phyloP scores from a whole-genome alignment of 139 green algal genomes.

The Axilococcus clingmanii region DNA sequence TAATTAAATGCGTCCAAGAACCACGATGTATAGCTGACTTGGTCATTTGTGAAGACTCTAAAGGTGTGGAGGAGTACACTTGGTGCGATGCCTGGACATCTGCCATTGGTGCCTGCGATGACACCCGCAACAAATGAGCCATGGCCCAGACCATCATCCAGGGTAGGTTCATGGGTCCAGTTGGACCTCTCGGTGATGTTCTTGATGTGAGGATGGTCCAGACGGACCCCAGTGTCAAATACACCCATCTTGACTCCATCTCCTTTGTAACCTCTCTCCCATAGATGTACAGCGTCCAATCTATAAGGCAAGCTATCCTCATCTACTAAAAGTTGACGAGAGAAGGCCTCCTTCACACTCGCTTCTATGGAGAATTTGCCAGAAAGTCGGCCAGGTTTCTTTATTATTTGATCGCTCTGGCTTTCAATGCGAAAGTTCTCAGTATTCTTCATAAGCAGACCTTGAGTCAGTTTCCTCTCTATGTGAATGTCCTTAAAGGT shows the following conservation, averaged over 20 bases:
- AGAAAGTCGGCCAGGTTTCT: slow-evolving; percentile 33
- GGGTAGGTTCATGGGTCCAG: slow-evolving; percentile 92
- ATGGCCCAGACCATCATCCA: slow-evolving; percentile 91
- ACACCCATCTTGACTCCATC: slow-evolving; percentile 77
- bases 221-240: slow-evolving; percentile 94
- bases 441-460: no score
- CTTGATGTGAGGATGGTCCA: slow-evolving; percentile 86
- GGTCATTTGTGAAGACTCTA: slow-evolving; percentile 86
- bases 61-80: slow-evolving; percentile 93
- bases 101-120: slow-evolving; percentile 57
- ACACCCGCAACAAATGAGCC: slow-evolving; percentile 97
- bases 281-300: slow-evolving; percentile 61
- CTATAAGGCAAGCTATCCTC: slow-evolving; percentile 37
- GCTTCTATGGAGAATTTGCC: background rate
- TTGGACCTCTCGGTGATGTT: slow-evolving; percentile 94
- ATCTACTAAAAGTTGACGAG: no score
- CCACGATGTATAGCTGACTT: slow-evolving; percentile 98
- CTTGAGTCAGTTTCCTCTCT: slow-evolving; percentile 32
- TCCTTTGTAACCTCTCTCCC: slow-evolving; percentile 70
- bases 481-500: slow-evolving; percentile 58
- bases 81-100: slow-evolving; percentile 86
- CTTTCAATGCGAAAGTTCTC: no score
- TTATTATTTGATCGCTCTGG: no score
- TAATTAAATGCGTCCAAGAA: slow-evolving; percentile 99
- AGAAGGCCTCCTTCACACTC: background rate